These are phyloP conservation scores for Starmerella asiatica DNA, from an alignment of 805 yeast genomes.

Conservation along the genomic window DNA sequence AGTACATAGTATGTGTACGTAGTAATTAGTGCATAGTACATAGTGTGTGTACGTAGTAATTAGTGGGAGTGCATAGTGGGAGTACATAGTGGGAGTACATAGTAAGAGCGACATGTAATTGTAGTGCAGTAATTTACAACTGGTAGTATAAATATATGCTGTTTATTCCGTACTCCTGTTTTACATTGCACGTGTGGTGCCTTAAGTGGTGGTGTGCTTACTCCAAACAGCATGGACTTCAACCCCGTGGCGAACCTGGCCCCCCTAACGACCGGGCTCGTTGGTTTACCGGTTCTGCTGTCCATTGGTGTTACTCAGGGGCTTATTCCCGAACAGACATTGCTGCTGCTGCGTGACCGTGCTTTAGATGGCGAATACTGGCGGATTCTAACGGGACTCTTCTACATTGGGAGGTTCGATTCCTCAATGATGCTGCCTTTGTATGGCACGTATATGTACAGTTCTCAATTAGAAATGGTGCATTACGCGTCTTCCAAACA, in stretches of 20 bases:
- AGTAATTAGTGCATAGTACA: too few relatives aligned
- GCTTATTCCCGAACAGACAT: constrained; percentile 6
- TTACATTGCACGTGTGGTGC: too few relatives aligned
- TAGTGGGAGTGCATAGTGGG: too few relatives aligned
- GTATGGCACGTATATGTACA: not conserved
- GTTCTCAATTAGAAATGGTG: not conserved
- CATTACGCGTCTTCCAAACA: not conserved
- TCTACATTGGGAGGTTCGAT: constrained; percentile 8
- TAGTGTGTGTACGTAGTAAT: too few relatives aligned
- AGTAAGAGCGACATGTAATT: too few relatives aligned
- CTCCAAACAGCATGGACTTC: constrained; percentile 18
- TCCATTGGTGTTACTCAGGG: constrained; percentile 9
- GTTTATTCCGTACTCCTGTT: too few relatives aligned
- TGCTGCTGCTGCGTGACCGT: constrained; percentile 11
- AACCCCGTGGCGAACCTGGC: constrained; percentile 29
- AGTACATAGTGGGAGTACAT: too few relatives aligned
- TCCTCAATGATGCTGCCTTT: not conserved
- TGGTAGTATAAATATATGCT: too few relatives aligned
- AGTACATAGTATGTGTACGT: too few relatives aligned
- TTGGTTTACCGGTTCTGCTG: constrained; percentile 26
- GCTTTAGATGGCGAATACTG: constrained; percentile 14
- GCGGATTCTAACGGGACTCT: constrained; percentile 14
- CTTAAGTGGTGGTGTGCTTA: too few relatives aligned
- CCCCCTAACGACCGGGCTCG: constrained; percentile 34
- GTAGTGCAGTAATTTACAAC: too few relatives aligned